phyloP scores from a whole-genome alignment of 176 grass and related monocot species.

The Cenchrus purpureus region DNA sequence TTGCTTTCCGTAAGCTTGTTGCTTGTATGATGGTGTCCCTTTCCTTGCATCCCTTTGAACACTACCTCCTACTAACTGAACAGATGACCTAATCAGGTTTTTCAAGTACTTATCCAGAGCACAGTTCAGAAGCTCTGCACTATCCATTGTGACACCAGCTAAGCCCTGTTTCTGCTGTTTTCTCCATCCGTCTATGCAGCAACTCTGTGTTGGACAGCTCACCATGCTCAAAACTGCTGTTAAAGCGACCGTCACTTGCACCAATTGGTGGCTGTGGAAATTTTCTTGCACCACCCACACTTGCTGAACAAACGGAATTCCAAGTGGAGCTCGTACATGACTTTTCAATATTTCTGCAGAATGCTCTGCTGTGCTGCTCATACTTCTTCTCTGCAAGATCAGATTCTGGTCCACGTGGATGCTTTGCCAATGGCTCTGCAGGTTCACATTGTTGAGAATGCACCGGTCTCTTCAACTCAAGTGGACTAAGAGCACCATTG shows the following conservation, averaged over 20 bases:
- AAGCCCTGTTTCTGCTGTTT: conserved; percentile 72
- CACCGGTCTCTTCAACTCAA: conserved; percentile 52
- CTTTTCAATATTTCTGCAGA: conserved; percentile 42
- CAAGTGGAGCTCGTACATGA: conserved; percentile 66
- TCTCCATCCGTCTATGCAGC: conserved; percentile 66
- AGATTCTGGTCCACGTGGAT: conserved; percentile 30
- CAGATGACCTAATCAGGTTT: conserved; percentile 71
- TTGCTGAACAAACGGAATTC: conserved; percentile 75
- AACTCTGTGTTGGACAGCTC: conserved; percentile 56
- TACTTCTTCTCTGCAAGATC: conserved; percentile 33
- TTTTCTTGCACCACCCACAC: conserved; percentile 62
- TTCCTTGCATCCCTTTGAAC: conserved; percentile 50
- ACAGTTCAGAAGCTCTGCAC: conserved; percentile 79
- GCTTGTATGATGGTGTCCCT: conserved; percentile 45
- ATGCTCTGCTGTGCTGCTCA: conserved; percentile 33
- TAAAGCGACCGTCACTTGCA: conserved; percentile 44
- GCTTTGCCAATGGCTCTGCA: conserved; percentile 64
- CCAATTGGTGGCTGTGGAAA: not conserved
- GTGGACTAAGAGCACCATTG: conserved; percentile 52
- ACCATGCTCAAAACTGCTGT: conserved; percentile 54
- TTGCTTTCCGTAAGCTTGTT: conserved; percentile 49
- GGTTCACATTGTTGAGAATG: conserved; percentile 48
- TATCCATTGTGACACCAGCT: conserved; percentile 66
- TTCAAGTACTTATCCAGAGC: conserved; percentile 83
- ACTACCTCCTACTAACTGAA: conserved; percentile 64